Evolutionary conservation across 306 rosid species (phyloP).

Genomic region (Sicyos edulis): DNA sequence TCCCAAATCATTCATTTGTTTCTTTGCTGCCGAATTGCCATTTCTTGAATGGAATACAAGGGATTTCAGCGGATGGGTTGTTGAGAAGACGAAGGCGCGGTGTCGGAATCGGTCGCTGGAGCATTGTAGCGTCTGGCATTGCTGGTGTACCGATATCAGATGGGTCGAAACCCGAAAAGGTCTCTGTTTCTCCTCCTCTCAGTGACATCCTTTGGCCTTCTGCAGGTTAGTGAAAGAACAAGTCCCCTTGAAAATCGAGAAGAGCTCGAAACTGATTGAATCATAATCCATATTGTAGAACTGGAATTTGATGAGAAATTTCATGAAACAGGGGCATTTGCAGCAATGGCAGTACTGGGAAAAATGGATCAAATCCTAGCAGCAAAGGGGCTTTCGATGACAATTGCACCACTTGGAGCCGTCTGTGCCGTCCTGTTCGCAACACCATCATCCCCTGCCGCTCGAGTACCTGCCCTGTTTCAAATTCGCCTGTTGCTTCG

Average conservation of each 20-base stretch:
- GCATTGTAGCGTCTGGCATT: conserved; percentile 46
- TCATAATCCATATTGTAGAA: neutral
- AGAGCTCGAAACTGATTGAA: neutral
- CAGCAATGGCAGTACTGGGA: conserved; percentile 82
- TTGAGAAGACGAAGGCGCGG: conserved; percentile 15
- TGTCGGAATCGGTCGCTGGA: neutral
- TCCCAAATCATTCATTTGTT: neutral
- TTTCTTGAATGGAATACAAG: neutral
- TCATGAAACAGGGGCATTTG: conserved; percentile 61
- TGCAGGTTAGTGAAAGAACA: conserved; percentile 44
- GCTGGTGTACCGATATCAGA: conserved; percentile 59
- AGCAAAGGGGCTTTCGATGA: conserved; percentile 75
- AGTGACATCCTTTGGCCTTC: conserved; percentile 95
- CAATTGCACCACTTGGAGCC: conserved; percentile 84
- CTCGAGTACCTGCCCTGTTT: conserved; percentile 40
- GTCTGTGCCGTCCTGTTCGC: conserved; percentile 79
- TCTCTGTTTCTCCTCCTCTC: conserved; percentile 51
- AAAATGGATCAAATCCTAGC: conserved; percentile 69
- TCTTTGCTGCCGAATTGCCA: neutral
- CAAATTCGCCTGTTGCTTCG: no score
- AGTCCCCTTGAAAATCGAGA: neutral
- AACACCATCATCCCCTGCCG: conserved; percentile 72
- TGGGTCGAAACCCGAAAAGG: conserved; percentile 59
- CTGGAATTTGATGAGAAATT: neutral
- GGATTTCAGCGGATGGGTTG: neutral